Conservation (phyloP, 169 alveolate species). For the Cryptosporidium felis region DNA sequence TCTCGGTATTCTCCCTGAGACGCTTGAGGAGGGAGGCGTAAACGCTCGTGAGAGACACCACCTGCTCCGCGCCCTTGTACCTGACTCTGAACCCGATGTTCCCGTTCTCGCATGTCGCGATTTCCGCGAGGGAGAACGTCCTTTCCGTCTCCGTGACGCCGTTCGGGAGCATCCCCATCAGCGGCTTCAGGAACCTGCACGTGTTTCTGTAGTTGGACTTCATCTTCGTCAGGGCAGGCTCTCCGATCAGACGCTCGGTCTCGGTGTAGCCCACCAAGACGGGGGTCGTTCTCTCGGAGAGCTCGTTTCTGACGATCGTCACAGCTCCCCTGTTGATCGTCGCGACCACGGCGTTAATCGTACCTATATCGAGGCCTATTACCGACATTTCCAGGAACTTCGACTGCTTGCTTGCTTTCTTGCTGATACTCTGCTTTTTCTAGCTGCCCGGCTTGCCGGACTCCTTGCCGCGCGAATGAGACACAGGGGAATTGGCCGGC, state of each 20-base stretch:
- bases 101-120: conserved; percentile 73
- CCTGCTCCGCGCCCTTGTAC: conserved; percentile 10
- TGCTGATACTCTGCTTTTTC: not conserved
- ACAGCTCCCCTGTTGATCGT: conserved; percentile 94
- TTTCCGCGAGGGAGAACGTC: conserved; percentile 24
- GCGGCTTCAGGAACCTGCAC: conserved; percentile 87
- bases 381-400: conserved; percentile 82
- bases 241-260: conserved; percentile 93
- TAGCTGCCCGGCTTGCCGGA: not conserved
- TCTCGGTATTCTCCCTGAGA: conserved; percentile 57
- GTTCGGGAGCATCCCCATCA: conserved; percentile 83
- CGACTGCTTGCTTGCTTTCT: no score
- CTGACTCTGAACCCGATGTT: conserved; percentile 74
- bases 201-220: conserved; percentile 87
- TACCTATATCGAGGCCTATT: conserved; percentile 97
- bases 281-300: conserved; percentile 94
- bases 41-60: conserved; percentile 50
- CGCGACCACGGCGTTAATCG: conserved; percentile 93
- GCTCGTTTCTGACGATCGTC: conserved; percentile 92
- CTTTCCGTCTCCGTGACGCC: conserved; percentile 34
- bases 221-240: conserved; percentile 84
- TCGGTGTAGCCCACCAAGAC: conserved; percentile 89
- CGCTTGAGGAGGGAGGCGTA: conserved; percentile 54
- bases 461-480: conserved; percentile 55
- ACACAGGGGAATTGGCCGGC: no score